These are phyloP conservation scores for Circinella umbellata DNA, from an alignment of 371 early-diverging fungal genomes.

Conservation along the genomic window DNA sequence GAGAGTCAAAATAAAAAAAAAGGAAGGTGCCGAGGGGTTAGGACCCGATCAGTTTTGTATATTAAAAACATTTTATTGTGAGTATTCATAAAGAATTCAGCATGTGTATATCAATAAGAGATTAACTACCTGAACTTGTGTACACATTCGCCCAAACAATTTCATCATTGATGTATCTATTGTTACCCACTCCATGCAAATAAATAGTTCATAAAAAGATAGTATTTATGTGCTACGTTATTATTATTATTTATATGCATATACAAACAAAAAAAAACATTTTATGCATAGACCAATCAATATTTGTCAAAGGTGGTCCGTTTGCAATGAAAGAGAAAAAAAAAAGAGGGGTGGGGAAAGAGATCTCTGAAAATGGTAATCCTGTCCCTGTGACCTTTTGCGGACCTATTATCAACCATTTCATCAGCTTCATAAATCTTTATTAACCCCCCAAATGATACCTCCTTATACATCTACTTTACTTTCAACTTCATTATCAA, in stretches of 20 bases:
- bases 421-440: neutral
- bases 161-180: no score
- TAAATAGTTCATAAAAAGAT: neutral
- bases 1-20: neutral
- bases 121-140: no score
- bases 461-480: neutral
- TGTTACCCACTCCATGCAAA: neutral
- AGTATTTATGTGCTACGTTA: no score
- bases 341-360: neutral
- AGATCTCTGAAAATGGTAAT: constrained; percentile 2
- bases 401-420: neutral
- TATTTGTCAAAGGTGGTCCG: neutral
- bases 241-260: no score
- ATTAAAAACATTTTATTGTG: no score
- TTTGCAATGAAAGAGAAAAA: constrained; percentile 3
- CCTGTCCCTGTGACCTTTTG: constrained; percentile 6
- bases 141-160: no score
- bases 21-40: no score
- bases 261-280: neutral
- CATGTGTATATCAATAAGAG: no score
- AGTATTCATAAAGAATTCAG: no score
- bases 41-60: no score
- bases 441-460: neutral
- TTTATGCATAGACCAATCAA: neutral
- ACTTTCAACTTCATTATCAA: neutral